Percentiles rank a stretch among this genome's conserved stretches.
These are phyloP conservation scores for Sporothrix euskadiensis DNA, from an alignment of 2,329 filamentous ascomycete genomes.

Conservation along the genomic window DNA sequence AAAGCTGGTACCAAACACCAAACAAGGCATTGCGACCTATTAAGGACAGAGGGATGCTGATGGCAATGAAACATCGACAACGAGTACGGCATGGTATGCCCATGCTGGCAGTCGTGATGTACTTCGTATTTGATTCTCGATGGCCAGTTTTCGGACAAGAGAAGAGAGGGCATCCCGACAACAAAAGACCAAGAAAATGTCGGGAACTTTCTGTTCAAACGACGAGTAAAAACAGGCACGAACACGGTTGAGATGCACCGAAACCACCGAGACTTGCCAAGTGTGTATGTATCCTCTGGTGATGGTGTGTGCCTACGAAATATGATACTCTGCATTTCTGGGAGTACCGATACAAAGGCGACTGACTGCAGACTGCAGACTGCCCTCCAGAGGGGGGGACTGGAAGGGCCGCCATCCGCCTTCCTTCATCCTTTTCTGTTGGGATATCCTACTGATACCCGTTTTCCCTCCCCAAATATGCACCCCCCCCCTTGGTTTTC, in stretches of 20 bases:
- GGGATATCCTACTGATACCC: not conserved
- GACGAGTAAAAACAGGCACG: not conserved
- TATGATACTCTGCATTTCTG: not conserved
- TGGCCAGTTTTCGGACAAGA: not conserved
- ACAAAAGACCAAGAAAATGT: not conserved
- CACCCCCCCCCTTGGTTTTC: not conserved
- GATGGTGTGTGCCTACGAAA: not conserved
- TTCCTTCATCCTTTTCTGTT: not conserved
- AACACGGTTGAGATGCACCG: not conserved
- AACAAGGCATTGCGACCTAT: not conserved
- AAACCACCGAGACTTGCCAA: not conserved
- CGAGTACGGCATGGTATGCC: not conserved
- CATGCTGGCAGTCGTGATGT: not conserved
- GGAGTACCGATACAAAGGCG: slow-evolving; percentile 3
- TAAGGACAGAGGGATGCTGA: not conserved
- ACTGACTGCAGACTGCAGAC: not conserved
- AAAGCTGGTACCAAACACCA: too few species aligned
- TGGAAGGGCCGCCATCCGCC: not conserved
- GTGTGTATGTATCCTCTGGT: not conserved
- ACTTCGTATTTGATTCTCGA: not conserved
- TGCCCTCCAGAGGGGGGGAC: not conserved
- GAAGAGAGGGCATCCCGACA: not conserved
- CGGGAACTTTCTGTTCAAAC: not conserved
- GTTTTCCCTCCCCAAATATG: not conserved
- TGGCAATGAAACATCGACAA: not conserved